A percentile compares a stretch with the other conserved stretches of the same genome.
phyloP scores from a whole-genome alignment of 257 asterid genomes.

The Fraxinus cuspidata region DNA sequence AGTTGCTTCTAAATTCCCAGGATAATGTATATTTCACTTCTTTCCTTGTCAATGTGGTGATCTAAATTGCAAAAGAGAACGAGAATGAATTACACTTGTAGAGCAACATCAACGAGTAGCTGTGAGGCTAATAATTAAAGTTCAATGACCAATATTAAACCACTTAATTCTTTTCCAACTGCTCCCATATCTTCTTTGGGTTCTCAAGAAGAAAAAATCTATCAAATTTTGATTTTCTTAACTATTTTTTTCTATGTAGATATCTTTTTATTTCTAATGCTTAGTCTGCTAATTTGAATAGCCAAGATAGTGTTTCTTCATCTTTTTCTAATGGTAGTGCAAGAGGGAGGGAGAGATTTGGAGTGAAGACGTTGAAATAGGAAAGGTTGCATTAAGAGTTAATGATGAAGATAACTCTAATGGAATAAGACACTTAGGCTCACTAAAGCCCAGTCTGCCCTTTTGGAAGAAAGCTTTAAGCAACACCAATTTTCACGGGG shows the following conservation, averaged over 20 bases:
- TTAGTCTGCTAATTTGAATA: constrained; percentile 42
- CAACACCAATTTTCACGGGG: too few relatives aligned
- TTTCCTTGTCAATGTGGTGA: background rate
- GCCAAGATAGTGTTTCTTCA: constrained; percentile 73
- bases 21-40: background rate
- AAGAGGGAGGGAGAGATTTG: constrained; percentile 57
- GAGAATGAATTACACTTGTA: background rate
- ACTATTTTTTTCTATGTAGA: too few relatives aligned
- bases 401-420: constrained; percentile 54
- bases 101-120: background rate
- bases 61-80: background rate
- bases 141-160: too few relatives aligned
- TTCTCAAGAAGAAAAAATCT: too few relatives aligned
- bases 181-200: too few relatives aligned
- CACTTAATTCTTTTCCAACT: too few relatives aligned
- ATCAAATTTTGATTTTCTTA: too few relatives aligned
- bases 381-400: constrained; percentile 37
- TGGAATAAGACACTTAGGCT: constrained; percentile 55
- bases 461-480: constrained; percentile 61
- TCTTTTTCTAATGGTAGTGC: constrained; percentile 60
- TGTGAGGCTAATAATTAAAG: background rate
- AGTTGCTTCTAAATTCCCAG: background rate
- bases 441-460: constrained; percentile 64
- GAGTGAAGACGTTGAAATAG: constrained; percentile 47
- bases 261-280: constrained; percentile 8